Evolutionary conservation across 208 protist genomes (phyloP).

Genomic region (Wallacemonas sp.): DNA sequence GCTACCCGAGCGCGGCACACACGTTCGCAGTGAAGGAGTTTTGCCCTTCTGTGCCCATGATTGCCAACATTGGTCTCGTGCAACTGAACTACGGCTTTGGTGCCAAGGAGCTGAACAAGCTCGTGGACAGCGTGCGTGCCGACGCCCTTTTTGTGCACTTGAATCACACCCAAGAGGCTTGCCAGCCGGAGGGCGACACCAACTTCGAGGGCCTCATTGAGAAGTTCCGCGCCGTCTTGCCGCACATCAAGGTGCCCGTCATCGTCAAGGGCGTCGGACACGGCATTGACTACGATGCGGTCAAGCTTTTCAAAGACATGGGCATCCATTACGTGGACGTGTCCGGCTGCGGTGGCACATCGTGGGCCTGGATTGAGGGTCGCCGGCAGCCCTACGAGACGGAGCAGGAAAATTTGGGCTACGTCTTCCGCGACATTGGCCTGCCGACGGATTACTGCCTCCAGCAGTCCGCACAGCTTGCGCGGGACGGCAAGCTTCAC

Average conservation of each 20-base stretch:
- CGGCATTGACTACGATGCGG: slow-evolving; percentile 82
- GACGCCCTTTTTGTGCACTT: slow-evolving; percentile 92
- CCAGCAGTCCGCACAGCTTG: slow-evolving; percentile 51
- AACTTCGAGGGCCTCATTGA: slow-evolving; percentile 85
- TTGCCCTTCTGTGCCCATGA: slow-evolving; percentile 89
- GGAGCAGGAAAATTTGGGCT: slow-evolving; percentile 83
- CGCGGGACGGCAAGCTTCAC: slow-evolving; percentile 48
- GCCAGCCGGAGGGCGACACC: slow-evolving; percentile 92
- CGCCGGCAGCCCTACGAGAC: slow-evolving; percentile 57
- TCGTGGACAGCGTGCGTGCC: slow-evolving; percentile 78
- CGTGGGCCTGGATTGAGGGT: slow-evolving; percentile 93
- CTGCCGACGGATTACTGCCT: slow-evolving; percentile 87
- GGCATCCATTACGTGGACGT: slow-evolving; percentile 90
- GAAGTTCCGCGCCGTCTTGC: slow-evolving; percentile 72
- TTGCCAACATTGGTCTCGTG: slow-evolving; percentile 92
- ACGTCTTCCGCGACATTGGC: slow-evolving; percentile 86
- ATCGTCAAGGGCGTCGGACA: slow-evolving; percentile 91
- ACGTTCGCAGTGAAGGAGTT: slow-evolving; percentile 90
- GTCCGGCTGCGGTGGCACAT: slow-evolving; percentile 89
- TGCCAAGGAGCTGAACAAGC: slow-evolving; percentile 77
- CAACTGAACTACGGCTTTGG: slow-evolving; percentile 94
- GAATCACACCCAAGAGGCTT: slow-evolving; percentile 90
- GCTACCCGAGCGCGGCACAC: slow-evolving; percentile 75
- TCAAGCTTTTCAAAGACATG: slow-evolving; percentile 59
- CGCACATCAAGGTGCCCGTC: slow-evolving; percentile 86